A percentile compares a stretch with the other conserved stretches of the same genome.
These are phyloP conservation scores for Kwoniella shandongensis DNA, from an alignment of 768 basidiomycete species.

Conservation along the genomic window DNA sequence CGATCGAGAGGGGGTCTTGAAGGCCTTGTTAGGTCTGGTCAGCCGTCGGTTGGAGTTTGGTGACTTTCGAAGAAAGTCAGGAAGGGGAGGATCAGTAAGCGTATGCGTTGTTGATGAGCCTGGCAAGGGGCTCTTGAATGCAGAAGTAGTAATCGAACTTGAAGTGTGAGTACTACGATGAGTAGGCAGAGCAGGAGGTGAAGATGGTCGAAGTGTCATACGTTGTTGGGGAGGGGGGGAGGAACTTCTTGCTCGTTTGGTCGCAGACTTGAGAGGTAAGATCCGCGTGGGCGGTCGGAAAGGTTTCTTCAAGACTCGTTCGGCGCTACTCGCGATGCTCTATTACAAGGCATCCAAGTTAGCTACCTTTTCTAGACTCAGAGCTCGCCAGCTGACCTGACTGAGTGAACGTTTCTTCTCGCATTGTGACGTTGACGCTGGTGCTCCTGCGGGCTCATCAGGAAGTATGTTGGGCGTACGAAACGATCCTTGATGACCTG, in stretches of 20 bases:
- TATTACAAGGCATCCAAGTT: slow-evolving; percentile 4
- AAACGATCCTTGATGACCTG: slow-evolving; percentile 40
- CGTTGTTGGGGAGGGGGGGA: background rate
- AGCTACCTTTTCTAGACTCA: background rate
- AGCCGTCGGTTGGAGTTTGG: background rate
- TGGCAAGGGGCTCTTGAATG: background rate
- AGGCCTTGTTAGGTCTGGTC: slow-evolving; percentile 22
- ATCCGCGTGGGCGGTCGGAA: slow-evolving; percentile 32
- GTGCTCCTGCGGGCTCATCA: background rate
- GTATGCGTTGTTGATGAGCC: slow-evolving; percentile 1
- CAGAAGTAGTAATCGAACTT: no score
- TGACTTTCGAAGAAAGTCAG: slow-evolving; percentile 1
- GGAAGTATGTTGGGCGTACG: slow-evolving; percentile 2
- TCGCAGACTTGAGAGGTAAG: background rate
- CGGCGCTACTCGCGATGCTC: slow-evolving; percentile 30
- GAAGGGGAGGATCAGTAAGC: no score
- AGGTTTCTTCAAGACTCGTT: slow-evolving; percentile 41
- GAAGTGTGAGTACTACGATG: background rate
- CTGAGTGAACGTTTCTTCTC: slow-evolving; percentile 18
- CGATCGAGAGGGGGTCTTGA: slow-evolving; percentile 37
- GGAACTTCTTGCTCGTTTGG: background rate
- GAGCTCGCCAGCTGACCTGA: slow-evolving; percentile 28
- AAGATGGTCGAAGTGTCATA: background rate
- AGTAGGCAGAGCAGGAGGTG: background rate
- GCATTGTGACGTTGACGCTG: background rate